Conservation (phyloP, 345 rosid species). For the Hypericum perforatum region DNA sequence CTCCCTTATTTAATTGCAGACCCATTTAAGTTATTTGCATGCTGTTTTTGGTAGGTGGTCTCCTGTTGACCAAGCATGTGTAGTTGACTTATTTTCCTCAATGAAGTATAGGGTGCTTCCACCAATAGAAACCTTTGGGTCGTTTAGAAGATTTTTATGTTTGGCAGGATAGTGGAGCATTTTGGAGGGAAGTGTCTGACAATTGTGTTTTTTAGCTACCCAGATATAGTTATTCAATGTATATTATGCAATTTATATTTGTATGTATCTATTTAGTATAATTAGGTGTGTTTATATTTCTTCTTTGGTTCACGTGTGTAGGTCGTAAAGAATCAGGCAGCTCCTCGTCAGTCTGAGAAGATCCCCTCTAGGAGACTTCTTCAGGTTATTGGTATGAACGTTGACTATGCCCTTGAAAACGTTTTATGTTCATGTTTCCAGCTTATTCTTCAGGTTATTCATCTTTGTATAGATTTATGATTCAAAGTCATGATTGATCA, state of each 20-base stretch:
- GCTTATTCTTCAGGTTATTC: background rate
- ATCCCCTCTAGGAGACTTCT: constrained; percentile 61
- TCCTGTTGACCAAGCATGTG: no score
- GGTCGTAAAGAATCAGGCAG: constrained; percentile 56
- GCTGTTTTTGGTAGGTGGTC: no score
- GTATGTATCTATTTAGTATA: background rate
- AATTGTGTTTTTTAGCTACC: no score
- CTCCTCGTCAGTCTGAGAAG: constrained; percentile 50
- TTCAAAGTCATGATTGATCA: no score
- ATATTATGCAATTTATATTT: background rate
- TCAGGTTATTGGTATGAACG: constrained; percentile 72
- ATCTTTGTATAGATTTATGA: background rate
- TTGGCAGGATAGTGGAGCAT: no score
- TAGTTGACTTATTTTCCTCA: no score
- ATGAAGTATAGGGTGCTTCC: no score
- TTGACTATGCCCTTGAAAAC: background rate
- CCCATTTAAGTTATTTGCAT: background rate
- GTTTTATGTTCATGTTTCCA: background rate
- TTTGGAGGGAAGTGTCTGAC: no score
- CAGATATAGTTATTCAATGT: no score
- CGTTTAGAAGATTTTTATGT: no score
- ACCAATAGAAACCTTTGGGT: no score
- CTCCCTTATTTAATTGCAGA: background rate
- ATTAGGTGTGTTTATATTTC: no score
- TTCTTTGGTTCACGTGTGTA: constrained; percentile 18